Evolutionary conservation across 306 rosid species (phyloP).

Genomic region (barrel medic (Medicago truncatula)): DNA sequence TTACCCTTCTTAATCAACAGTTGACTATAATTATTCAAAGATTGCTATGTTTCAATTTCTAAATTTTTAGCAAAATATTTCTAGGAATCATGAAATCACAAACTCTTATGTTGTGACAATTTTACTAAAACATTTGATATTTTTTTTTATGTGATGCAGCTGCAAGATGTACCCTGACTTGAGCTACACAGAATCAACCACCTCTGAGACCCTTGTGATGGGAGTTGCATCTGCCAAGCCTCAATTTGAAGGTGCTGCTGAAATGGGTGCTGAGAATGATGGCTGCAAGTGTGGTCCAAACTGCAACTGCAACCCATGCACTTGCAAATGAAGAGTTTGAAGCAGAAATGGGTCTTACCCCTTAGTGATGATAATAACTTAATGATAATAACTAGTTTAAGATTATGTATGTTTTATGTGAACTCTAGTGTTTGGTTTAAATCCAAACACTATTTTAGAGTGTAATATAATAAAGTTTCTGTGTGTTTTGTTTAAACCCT

Average conservation of each 20-base stretch:
- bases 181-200: constrained; percentile 53
- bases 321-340: constrained; percentile 58
- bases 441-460: neutral
- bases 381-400: neutral
- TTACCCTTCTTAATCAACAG: no score
- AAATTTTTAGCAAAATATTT: no score
- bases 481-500: constrained; percentile 4
- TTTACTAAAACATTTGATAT: neutral
- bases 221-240: constrained; percentile 63
- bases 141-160: constrained; percentile 44
- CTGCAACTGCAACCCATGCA: constrained; percentile 87
- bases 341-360: neutral
- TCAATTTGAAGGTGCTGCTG: constrained; percentile 61
- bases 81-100: no score
- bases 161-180: constrained; percentile 67
- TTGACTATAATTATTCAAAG: no score
- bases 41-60: no score
- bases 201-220: constrained; percentile 53
- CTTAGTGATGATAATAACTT: constrained; percentile 5
- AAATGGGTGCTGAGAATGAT: constrained; percentile 62
- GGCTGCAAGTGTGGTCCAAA: constrained; percentile 81
- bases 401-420: constrained; percentile 1
- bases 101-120: neutral
- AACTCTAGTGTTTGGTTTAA: constrained; percentile 12
- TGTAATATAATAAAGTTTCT: constrained; percentile 51